Base-by-base conservation (phyloP, 2,329 filamentous ascomycete species). In the Pseudogymnoascus pannorum region DNA sequence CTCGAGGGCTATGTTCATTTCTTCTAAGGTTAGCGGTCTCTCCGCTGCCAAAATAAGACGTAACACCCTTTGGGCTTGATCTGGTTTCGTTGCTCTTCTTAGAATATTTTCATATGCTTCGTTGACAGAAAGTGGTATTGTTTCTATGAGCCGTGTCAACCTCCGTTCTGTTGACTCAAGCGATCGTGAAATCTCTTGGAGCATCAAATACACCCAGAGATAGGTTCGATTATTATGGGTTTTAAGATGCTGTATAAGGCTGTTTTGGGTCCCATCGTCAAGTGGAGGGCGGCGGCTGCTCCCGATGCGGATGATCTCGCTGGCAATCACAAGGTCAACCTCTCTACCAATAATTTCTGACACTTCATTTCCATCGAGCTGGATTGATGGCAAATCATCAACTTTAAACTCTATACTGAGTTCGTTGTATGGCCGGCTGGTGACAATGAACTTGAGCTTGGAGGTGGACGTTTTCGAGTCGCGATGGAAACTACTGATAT, bases 401-500 rank as follows among this genome's bases (percentile, higher is more conserved):
- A 64, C 63, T 16, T 18, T 11, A 12, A 9, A 7, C 35, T 54
- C 38, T 18, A 63, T 64, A 6, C 8, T 33, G 2, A 33, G 7
- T n/a, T 61, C 35, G 5, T 16, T 12, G 18, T 63, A 63, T 16
- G 63, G 61, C 2, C 63, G 63, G 48, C 63, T 64, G 18, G 58
- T 64, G 16, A 60, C 9, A 2, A 74, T 64, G 57, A 72, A 71
- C 63, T 72, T 75, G 38, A 74, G 14, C 16, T n/a, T n/a, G 2
- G 35, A 7, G n/a, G 5, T n/a, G 35, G 14, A n/a, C 14, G 14
- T 36, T 6, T 36, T 36, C 7, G 14, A n/a, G 35, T 36, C 35
- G 31, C 31, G 31, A 12, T 33, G 31, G 31, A 33, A 33, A 33
- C 31, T 33, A 11, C 31, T 33, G 31, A 33, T 33, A 33, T 33